Conservation (phyloP, 805 yeast species). For the Starmerella lactis-condensi region DNA sequence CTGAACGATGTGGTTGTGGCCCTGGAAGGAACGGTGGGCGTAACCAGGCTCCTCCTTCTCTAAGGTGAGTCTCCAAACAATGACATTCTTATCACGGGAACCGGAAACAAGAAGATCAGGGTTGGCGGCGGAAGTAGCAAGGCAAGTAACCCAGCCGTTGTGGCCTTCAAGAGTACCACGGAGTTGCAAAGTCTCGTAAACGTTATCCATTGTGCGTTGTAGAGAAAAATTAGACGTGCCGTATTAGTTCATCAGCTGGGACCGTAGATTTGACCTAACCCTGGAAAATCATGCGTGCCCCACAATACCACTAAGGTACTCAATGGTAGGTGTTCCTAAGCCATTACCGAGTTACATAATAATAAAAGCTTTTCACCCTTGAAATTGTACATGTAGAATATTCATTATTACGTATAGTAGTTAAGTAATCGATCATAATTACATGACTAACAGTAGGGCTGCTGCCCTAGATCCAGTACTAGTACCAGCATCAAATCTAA, state of each 20-base stretch:
- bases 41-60: constrained; percentile 96
- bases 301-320: constrained; percentile 14
- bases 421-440: too few species aligned
- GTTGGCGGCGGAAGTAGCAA: constrained; percentile 94
- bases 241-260: constrained; percentile 5
- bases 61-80: constrained; percentile 93
- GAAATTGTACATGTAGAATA: too few species aligned
- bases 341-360: background rate
- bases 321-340: constrained; percentile 1
- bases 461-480: too few species aligned
- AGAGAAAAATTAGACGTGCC: background rate
- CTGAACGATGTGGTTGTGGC: constrained; percentile 98
- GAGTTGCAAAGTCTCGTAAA: constrained; percentile 82
- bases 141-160: constrained; percentile 79
- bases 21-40: constrained; percentile 90
- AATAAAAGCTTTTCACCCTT: too few species aligned
- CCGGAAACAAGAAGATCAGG: constrained; percentile 97
- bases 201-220: constrained; percentile 17
- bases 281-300: constrained; percentile 10
- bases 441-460: too few species aligned
- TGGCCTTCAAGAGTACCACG: constrained; percentile 97
- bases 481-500: too few species aligned
- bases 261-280: background rate
- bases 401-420: too few species aligned
- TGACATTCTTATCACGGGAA: constrained; percentile 96